These are phyloP conservation scores for Lactarius evosmus DNA, from an alignment of 768 basidiomycete genomes.

Conservation along the genomic window DNA sequence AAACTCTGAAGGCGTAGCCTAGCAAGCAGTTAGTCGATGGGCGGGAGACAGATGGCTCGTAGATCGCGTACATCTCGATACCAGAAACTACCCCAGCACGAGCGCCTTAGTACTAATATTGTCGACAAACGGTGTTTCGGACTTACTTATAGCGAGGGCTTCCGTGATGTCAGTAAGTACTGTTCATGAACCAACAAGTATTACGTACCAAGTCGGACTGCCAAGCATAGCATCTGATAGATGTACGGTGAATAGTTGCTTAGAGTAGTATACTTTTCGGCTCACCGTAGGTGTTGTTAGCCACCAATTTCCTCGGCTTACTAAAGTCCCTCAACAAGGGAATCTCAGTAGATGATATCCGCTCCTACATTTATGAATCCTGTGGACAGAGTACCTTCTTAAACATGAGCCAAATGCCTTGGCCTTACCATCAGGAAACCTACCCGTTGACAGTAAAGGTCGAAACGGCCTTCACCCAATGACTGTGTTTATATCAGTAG, in stretches of 20 bases:
- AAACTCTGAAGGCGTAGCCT: slow-evolving; percentile 11
- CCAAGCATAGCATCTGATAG: background rate
- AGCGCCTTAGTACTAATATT: background rate
- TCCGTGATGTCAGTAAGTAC: background rate
- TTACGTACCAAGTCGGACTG: slow-evolving; percentile 6
- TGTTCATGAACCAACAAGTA: background rate
- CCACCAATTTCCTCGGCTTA: slow-evolving; percentile 23
- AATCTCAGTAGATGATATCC: background rate
- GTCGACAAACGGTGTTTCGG: background rate
- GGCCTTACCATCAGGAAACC: background rate
- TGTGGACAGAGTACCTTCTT: slow-evolving; percentile 17
- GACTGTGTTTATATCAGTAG: background rate
- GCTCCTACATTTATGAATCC: slow-evolving; percentile 19
- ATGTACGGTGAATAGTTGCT: background rate
- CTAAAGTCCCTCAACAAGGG: slow-evolving; percentile 1
- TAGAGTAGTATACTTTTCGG: background rate
- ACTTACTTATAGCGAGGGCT: slow-evolving; percentile 13
- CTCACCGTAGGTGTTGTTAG: slow-evolving; percentile 15
- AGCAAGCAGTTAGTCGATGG: background rate
- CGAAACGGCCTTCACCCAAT: background rate
- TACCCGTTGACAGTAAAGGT: slow-evolving; percentile 23
- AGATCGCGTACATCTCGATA: slow-evolving; percentile 8
- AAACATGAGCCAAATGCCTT: background rate
- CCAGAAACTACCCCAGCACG: background rate
- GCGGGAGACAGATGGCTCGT: background rate